Base-by-base conservation (phyloP, 768 basidiomycete genomes). In the Phlebiopsis gigantea region DNA sequence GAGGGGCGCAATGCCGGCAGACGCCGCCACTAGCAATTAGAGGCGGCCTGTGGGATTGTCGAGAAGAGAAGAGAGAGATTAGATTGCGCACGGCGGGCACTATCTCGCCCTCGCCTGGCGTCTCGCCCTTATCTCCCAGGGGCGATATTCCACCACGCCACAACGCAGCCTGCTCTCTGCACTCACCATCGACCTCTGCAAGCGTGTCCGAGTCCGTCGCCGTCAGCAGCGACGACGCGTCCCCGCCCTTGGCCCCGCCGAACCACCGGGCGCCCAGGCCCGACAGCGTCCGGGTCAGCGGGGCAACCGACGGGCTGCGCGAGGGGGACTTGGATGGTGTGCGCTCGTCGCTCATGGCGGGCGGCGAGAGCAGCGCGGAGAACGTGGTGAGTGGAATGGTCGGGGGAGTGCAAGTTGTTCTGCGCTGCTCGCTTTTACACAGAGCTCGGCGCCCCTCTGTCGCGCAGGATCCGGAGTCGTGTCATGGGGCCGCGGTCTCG, bases 401-500 rank as follows among this genome's bases (percentile, higher is more conserved):
- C 17, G 46, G 7, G 22, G 26, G 24, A 26, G 25, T 24, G 17
- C 5, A 21, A 2, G 26, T 24, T 21, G 49, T 56, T 25, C 12
- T 17, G 19, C 28, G 34, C 34, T 17, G 34, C n/a, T 31, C 30
- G 45, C 14, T 19, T 30, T 34, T 42, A 22, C 21, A 21, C 25
- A 19, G n/a, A n/a, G 26, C 48, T 47, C 48, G 47, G 49, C 57
- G 57, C 51, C 39, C 30, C 25, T 31, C 34, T n/a, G n/a, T n/a
- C n/a, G 57, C 43, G 17, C 30, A 57, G 22, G 57, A 30, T 31
- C 57, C 49, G 46, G 45, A 24, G 25, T 53, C 51, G 57, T 28
- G 57, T 57, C 57, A 52, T 57, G 57, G 51, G 57, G 24, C 28
- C 49, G 4, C 6, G 14, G 34, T 49, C 25, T 26, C n/a, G 29